Base-by-base conservation (phyloP, 1,284 basidiomycete genomes). In the Malassezia arunalokei region DNA sequence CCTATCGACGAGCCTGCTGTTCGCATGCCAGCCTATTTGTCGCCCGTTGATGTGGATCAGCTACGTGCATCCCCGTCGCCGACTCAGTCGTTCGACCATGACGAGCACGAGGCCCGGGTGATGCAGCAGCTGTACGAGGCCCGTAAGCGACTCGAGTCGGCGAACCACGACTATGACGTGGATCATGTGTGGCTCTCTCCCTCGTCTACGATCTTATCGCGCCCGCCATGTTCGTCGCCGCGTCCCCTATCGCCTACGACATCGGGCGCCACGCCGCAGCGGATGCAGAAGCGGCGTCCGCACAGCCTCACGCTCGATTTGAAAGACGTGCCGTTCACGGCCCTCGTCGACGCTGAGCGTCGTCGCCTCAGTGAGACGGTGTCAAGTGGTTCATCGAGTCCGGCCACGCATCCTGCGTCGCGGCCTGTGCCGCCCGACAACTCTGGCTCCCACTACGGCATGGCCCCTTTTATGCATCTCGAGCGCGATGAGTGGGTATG, bases 401-500 rank as follows among this genome's bases (percentile, higher is more conserved):
- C 17, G 4, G 27, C 1, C 11, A 3, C n/a, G n/a, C 8, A 3
- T 7, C 41, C 41, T 11, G 28, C 14, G 17, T 8, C 15, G 12
- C 32, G 14, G 6, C 14, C 44, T 15, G 15, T 29, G 27, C 40
- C 39, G 1, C 20, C 41, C 3, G 20, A 38, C 3, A 6, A 45
- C 9, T 51, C 49, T 7, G 50, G 39, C 30, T 52, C 38, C 8
- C 31, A 30, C 15, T 48, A 27, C 15, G 52, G 46, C 40, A 24
- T 43, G 6, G 42, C 38, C 24, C 38, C 47, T 3, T 47, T 37
- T 14, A 45, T 9, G 6, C 15, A 48, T 5, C 28, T 54, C 15
- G 52, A 54, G 42, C 52, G 33, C 31, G 43, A 37, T 5, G 52
- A 54, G 43, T 54, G 52, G 52, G 20, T 30, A 28, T 54, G 52